Base-by-base conservation (phyloP, 2,329 filamentous ascomycete species). In the Beauveria varroae region DNA sequence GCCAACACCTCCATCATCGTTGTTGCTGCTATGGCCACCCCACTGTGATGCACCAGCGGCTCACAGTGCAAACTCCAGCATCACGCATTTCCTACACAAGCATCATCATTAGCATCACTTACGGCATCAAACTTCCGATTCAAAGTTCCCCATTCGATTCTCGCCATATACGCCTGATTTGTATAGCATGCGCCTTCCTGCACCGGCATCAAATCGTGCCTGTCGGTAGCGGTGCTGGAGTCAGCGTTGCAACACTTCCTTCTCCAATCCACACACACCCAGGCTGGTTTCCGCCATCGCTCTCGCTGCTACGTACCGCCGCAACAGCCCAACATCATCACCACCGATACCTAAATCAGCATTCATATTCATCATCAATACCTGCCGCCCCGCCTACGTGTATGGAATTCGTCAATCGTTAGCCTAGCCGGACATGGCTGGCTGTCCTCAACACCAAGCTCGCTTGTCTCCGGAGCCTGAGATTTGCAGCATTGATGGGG, bases 391-490 rank as follows among this genome's bases (percentile, higher is more conserved):
- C 41, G 58, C 58, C 58, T 41, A 60, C 44, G 57, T 46, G 47
- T 24, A 59, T 60, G 30, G 54, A 43, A 50, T 9, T 20, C 51
- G 49, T 44, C 43, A 24, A 47, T 47, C 50, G 41, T 30, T 60
- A 54, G 58, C 50, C 58, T 60, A 54, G 60, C 62, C 64, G 64
- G 72, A 67, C 57, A 75, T 75, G 73, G 73, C 65, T 66, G 59
- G 60, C 66, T 62, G 64, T 58, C 66, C 64, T 62, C 60, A 70
- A 67, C 68, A 68, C 65, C 64, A 66, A 61, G 63, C 68, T 65
- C 61, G 67, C 57, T 62, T 81, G 14, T 82, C 83, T 68, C 70
- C 82, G 65, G 69, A 77, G 67, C 73, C 78, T 72, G 70, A 82
- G 73, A 70, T 78, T 64, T 73, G 77, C 62, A 72, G 74, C 57